Percentiles rank a stretch among this genome's conserved stretches.
Evolutionary conservation across 441 rosid genomes (phyloP).

Genomic region (Pelargonium australe): DNA sequence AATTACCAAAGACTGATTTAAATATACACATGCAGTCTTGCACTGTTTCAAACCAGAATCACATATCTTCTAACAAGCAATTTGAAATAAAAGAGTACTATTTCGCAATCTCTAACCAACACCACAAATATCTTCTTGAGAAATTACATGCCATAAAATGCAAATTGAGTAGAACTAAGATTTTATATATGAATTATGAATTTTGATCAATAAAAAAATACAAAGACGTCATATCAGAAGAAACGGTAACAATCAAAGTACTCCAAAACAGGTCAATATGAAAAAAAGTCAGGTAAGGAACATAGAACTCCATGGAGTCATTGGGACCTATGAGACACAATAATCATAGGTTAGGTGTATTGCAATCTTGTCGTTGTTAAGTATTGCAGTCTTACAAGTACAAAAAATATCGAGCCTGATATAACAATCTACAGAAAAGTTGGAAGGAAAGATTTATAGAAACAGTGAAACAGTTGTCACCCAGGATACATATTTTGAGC

Average conservation of each 20-base stretch:
- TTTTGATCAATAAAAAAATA: neutral
- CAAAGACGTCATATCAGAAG: neutral
- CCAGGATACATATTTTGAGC: neutral
- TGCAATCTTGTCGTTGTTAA: neutral
- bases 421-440: too few relatives aligned
- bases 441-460: neutral
- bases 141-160: too few relatives aligned
- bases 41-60: constrained; percentile 10
- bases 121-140: neutral
- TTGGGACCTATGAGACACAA: too few relatives aligned
- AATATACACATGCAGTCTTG: constrained; percentile 34
- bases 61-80: constrained; percentile 9
- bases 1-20: constrained; percentile 24
- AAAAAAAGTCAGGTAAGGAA: too few relatives aligned
- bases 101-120: constrained; percentile 16
- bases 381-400: neutral
- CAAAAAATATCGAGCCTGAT: too few relatives aligned
- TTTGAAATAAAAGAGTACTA: constrained; percentile 13
- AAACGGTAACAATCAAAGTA: too few relatives aligned
- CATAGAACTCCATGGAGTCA: too few relatives aligned
- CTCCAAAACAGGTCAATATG: constrained; percentile 19
- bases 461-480: neutral
- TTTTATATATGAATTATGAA: too few relatives aligned
- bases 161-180: neutral
- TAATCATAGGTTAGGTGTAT: too few relatives aligned